These are phyloP conservation scores for Ustilago shanxiensis DNA, from an alignment of 1,284 basidiomycete species.

Conservation along the genomic window DNA sequence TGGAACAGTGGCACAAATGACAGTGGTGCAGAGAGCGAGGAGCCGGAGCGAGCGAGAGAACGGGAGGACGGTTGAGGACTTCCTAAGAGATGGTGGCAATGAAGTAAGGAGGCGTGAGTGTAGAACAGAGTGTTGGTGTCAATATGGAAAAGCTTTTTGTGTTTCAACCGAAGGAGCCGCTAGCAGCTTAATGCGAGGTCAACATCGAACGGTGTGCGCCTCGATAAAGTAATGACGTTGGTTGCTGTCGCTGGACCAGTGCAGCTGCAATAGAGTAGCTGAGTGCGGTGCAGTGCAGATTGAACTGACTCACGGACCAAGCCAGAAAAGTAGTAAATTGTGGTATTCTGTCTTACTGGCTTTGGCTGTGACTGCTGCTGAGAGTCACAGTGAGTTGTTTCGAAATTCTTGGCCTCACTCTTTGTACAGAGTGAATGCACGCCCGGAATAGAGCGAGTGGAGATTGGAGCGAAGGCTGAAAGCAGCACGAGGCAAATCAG, in stretches of 20 bases:
- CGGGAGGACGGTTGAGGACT: not conserved
- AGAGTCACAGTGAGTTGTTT: not conserved
- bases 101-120: not conserved
- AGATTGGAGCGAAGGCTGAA: not conserved
- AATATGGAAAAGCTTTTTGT: not conserved
- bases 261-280: not conserved
- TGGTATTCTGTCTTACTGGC: not conserved
- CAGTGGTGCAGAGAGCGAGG: not conserved
- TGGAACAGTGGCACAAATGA: not conserved
- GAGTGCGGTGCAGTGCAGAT: not conserved
- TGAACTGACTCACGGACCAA: constrained; percentile 1
- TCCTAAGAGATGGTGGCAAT: not conserved
- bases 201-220: constrained; percentile 1
- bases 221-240: constrained; percentile 7
- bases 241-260: not conserved
- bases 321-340: not conserved
- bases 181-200: not conserved
- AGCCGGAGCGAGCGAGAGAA: not conserved
- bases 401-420: not conserved
- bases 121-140: not conserved
- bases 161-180: constrained; percentile 2
- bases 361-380: not conserved
- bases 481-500: not conserved
- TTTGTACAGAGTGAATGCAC: not conserved
- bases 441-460: not conserved